Evolutionary conservation across 371 early-diverging fungal genomes (phyloP).

Genomic region (Rhizopus microsporus): DNA sequence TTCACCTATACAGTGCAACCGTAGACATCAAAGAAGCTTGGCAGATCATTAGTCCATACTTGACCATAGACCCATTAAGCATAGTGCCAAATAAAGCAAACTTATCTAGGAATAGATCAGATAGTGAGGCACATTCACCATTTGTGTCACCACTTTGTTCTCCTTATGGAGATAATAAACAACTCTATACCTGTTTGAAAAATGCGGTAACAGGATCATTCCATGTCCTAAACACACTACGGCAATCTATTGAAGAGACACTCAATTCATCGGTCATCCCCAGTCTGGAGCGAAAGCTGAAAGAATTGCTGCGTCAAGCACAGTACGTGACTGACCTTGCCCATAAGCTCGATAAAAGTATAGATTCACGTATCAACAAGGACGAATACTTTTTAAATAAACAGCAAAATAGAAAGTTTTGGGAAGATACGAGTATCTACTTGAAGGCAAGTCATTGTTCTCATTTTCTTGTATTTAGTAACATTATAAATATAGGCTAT

Average conservation of each 20-base stretch:
- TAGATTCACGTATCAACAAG: constrained; percentile 25
- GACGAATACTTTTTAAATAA: constrained; percentile 12
- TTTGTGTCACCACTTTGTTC: constrained; percentile 20
- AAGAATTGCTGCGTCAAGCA: constrained; percentile 25
- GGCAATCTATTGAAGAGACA: constrained; percentile 35
- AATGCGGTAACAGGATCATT: constrained; percentile 38
- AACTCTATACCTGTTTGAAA: constrained; percentile 37
- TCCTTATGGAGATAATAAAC: constrained; percentile 28
- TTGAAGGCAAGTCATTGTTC: constrained; percentile 30
- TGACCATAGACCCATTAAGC: constrained; percentile 14
- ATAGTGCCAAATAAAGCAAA: background rate
- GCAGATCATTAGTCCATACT: constrained; percentile 36
- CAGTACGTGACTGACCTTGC: constrained; percentile 34
- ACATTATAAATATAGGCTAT: constrained; percentile 27
- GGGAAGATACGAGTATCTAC: constrained; percentile 49
- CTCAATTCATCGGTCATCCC: constrained; percentile 1
- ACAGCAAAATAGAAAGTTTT: constrained; percentile 28
- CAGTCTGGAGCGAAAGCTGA: constrained; percentile 26
- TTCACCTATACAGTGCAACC: constrained; percentile 50
- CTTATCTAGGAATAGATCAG: constrained; percentile 22
- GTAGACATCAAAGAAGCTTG: constrained; percentile 57
- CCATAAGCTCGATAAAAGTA: constrained; percentile 24
- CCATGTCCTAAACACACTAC: constrained; percentile 35
- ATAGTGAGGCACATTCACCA: constrained; percentile 30
- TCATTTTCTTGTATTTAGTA: background rate